These are phyloP conservation scores for Hygrophorus russula DNA, from an alignment of 768 basidiomycete genomes.

Conservation along the genomic window DNA sequence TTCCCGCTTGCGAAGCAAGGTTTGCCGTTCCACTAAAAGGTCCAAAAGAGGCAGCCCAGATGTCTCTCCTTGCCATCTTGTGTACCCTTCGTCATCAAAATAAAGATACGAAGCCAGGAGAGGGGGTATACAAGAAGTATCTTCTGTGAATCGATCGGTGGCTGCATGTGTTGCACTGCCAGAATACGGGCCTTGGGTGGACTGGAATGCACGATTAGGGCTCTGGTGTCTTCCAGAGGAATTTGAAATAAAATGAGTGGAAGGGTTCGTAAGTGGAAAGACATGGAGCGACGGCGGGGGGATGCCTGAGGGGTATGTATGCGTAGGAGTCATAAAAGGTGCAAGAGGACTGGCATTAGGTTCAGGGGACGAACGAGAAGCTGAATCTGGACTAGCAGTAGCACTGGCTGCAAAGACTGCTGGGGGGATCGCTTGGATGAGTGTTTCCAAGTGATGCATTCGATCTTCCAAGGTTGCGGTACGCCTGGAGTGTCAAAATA, in stretches of 20 bases:
- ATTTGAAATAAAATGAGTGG: constrained; percentile 55
- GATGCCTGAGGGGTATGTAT: constrained; percentile 38
- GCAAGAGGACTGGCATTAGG: constrained; percentile 20
- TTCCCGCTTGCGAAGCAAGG: constrained; percentile 20
- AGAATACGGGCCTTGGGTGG: constrained; percentile 27
- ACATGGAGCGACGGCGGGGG: constrained; percentile 72
- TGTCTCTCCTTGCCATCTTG: constrained; percentile 87
- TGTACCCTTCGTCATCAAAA: constrained; percentile 80
- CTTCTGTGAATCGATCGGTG: constrained; percentile 40
- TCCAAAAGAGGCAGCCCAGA: constrained; percentile 87
- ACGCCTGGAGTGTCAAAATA: constrained; percentile 31
- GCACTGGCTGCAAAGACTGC: constrained; percentile 64
- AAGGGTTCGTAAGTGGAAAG: constrained; percentile 73
- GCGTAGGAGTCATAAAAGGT: constrained; percentile 30
- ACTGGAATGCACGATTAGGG: constrained; percentile 27
- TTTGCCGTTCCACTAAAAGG: constrained; percentile 64
- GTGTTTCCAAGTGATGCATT: constrained; percentile 79
- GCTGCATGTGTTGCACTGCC: constrained; percentile 6
- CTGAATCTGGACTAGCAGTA: constrained; percentile 14
- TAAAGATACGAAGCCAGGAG: constrained; percentile 74
- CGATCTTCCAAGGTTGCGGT: constrained; percentile 79
- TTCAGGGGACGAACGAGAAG: constrained; percentile 21
- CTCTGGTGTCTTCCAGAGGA: constrained; percentile 34
- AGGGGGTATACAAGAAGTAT: constrained; percentile 45
- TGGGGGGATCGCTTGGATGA: constrained; percentile 77